A percentile compares a stretch with the other conserved stretches of the same genome.
Evolutionary conservation across 257 asterid genomes (phyloP).

Genomic region (Ilex asprella): DNA sequence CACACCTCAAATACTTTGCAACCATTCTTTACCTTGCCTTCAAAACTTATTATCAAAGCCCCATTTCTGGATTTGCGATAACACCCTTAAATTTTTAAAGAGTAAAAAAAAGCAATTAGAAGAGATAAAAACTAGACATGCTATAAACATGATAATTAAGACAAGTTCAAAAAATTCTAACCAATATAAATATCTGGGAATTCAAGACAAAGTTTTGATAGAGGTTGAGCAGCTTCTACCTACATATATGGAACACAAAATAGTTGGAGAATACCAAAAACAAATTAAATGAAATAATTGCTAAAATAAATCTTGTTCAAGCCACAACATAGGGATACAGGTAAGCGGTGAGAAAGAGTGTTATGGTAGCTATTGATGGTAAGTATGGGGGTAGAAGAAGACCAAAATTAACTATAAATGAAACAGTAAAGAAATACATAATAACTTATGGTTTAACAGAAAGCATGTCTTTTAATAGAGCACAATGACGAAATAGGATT

Average conservation of each 20-base stretch:
- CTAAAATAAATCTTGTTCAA: too few relatives aligned
- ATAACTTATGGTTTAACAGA: too few relatives aligned
- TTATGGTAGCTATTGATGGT: too few relatives aligned
- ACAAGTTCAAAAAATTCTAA: conserved; percentile 20
- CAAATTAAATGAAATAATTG: too few relatives aligned
- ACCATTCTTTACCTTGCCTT: conserved; percentile 51
- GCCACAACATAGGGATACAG: too few relatives aligned
- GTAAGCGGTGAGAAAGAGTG: too few relatives aligned
- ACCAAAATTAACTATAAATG: too few relatives aligned
- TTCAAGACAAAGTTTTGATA: conserved; percentile 46
- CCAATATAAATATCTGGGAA: conserved; percentile 72
- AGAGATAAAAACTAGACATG: conserved; percentile 1
- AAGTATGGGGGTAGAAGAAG: too few relatives aligned
- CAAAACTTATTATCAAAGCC: conserved; percentile 44
- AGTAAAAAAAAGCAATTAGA: conserved; percentile 3
- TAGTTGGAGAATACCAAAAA: too few relatives aligned
- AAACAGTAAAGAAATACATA: too few relatives aligned
- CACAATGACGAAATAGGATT: too few relatives aligned
- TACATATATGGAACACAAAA: conserved; percentile 19
- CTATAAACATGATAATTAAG: not conserved
- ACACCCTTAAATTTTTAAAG: conserved; percentile 38
- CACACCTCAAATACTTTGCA: not conserved
- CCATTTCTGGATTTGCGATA: conserved; percentile 64
- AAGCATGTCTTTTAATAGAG: too few relatives aligned
- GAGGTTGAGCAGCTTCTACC: conserved; percentile 75